Evolutionary conservation across 805 yeast genomes (phyloP), one percentile per base, ranked within the genome.

Genomic region (Candida vartiovaarae): DNA sequence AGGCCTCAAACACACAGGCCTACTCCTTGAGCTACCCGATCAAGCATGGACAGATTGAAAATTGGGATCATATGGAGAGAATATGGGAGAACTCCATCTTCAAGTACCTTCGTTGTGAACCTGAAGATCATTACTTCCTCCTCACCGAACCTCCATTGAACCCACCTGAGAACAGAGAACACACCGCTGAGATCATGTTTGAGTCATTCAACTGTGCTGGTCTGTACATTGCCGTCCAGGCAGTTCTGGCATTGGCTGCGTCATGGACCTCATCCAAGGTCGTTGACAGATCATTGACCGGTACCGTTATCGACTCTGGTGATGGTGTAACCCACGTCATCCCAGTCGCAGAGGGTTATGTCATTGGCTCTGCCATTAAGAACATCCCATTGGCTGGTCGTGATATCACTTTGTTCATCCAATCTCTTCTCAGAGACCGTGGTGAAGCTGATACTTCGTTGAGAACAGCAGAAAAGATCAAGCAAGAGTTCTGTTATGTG

Each of bases 11-110:
- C 55, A 95, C 96, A 5, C 88, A 96, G 50, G 73, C 87, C 28
- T 93, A 93, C 66, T 83, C 90, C 28, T 70, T 93, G 46, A 78
- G 80, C 50, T 93, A 93, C 60, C 99, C 99, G 20, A 89, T 93
- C 48, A 84, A 89, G 65, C 99, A 93, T 61, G 99, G 99, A 26
- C 99, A 93, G 71, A 84, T 93, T 50, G 99, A 93, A 65, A 88
- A 93, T 65, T 93, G 99, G 99, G 99, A 93, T 68, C 97, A 93
- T 62, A 93, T 93, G 99, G 99, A 93, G 66, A 76, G 99, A 62
- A 91, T 89, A 66, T 93, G 99, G 99, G 98, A 93, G 61, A 85
- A 86, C 59, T 87, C 96, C 38, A 90, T 93, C 59, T 93, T 93
- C 72, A 91, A 93, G 68, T 93, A 93, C 63, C 75, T 93, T 55